A percentile compares a stretch with the other conserved stretches of the same genome.
Evolutionary conservation across 768 basidiomycete genomes (phyloP).

Genomic region (Suillus americanus): DNA sequence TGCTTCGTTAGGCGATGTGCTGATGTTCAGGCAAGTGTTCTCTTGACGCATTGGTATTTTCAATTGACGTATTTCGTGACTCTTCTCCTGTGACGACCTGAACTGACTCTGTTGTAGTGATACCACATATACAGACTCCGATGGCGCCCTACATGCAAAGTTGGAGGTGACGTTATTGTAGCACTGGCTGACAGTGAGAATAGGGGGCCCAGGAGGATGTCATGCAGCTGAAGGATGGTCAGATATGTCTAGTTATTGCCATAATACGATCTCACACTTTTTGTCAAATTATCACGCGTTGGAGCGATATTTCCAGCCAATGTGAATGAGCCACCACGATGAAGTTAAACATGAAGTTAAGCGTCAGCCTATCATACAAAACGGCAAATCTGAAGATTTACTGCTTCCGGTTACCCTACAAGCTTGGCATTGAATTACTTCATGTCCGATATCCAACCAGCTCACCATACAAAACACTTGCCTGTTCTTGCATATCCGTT

Average conservation of each 20-base stretch:
- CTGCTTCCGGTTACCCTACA: too few species aligned
- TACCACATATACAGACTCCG: not conserved
- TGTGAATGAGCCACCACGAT: too few species aligned
- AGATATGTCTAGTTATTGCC: too few species aligned
- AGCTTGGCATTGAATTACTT: not conserved
- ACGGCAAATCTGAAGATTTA: too few species aligned
- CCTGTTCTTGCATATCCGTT: conserved; percentile 47
- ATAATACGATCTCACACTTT: too few species aligned
- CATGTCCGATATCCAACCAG: conserved; percentile 36
- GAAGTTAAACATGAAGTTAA: too few species aligned
- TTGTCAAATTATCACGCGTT: too few species aligned
- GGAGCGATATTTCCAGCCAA: too few species aligned
- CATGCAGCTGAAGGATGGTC: too few species aligned
- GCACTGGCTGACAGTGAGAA: not conserved
- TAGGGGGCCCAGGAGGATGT: not conserved
- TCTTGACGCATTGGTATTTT: not conserved
- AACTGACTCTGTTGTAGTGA: not conserved
- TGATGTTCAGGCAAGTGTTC: not conserved
- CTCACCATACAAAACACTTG: conserved; percentile 66
- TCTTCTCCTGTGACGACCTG: not conserved
- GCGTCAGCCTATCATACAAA: too few species aligned
- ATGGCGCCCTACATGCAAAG: not conserved
- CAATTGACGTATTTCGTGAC: not conserved
- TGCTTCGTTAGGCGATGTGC: not conserved
- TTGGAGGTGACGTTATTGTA: not conserved